Conservation (phyloP, 805 yeast genomes). For the Saccharomycopsis fibuligera region DNA sequence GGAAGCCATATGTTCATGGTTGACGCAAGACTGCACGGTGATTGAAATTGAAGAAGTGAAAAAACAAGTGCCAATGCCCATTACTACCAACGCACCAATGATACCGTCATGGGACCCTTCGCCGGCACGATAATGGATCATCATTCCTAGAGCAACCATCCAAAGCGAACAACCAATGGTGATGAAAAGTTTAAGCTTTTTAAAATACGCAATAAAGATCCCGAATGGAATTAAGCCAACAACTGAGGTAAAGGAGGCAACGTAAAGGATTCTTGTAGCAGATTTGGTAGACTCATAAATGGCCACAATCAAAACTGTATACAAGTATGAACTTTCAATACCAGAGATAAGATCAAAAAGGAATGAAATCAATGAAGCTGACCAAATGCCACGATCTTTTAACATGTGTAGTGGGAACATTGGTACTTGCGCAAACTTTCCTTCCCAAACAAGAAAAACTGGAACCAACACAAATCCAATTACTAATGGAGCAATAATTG, state of each 20-base stretch:
- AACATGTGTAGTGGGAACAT: slow-evolving; percentile 52
- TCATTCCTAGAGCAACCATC: slow-evolving; percentile 55
- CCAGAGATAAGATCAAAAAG: slow-evolving; percentile 56
- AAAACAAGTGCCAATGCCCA: slow-evolving; percentile 72
- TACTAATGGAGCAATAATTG: slow-evolving; percentile 63
- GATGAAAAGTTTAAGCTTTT: slow-evolving; percentile 54
- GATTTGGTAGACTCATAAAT: slow-evolving; percentile 51
- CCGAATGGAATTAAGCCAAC: slow-evolving; percentile 56
- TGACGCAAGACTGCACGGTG: slow-evolving; percentile 50
- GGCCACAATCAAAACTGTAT: slow-evolving; percentile 59
- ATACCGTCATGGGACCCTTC: slow-evolving; percentile 45
- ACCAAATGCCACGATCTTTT: slow-evolving; percentile 67
- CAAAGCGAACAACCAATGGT: slow-evolving; percentile 52
- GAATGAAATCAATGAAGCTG: slow-evolving; percentile 55
- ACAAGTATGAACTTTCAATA: slow-evolving; percentile 65
- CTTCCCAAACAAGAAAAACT: slow-evolving; percentile 55
- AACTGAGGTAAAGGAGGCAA: slow-evolving; percentile 61
- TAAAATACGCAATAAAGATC: slow-evolving; percentile 40
- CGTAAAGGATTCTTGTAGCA: slow-evolving; percentile 59
- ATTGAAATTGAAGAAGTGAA: slow-evolving; percentile 61
- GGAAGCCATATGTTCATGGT: slow-evolving; percentile 60
- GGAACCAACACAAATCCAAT: slow-evolving; percentile 60
- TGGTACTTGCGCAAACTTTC: slow-evolving; percentile 51
- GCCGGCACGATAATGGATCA: slow-evolving; percentile 51
- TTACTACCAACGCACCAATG: slow-evolving; percentile 55